phyloP scores from a whole-genome alignment of 805 yeast genomes.

The Barnettozyma pratensis region DNA sequence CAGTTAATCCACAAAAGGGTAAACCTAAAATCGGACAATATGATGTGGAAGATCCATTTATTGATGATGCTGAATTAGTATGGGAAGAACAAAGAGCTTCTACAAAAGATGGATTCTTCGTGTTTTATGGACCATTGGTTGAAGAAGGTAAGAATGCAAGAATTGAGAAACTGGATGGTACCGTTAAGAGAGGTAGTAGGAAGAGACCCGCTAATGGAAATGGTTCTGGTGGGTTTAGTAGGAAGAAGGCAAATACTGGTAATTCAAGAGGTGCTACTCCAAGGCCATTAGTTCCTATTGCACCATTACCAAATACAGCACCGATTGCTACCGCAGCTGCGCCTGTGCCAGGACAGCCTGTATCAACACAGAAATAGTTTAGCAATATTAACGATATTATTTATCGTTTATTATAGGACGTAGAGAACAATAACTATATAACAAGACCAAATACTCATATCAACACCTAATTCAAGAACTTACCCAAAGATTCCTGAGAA shows the following conservation, averaged over 20 bases:
- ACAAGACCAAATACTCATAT: neutral
- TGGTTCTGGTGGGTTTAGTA: neutral
- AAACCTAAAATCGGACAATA: slow-evolving; percentile 85
- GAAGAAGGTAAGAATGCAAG: slow-evolving; percentile 50
- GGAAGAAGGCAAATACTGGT: neutral
- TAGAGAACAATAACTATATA: no score
- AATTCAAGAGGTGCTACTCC: slow-evolving; percentile 1
- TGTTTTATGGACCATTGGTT: slow-evolving; percentile 86
- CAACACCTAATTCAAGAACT: neutral
- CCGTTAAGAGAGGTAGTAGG: slow-evolving; percentile 32
- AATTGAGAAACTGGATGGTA: slow-evolving; percentile 42
- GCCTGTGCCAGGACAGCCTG: no score
- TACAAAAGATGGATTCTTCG: slow-evolving; percentile 93
- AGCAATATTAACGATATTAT: no score
- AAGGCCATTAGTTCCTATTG: slow-evolving; percentile 3
- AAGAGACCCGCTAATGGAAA: slow-evolving; percentile 19
- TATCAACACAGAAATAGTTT: no score
- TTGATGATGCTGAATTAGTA: slow-evolving; percentile 86
- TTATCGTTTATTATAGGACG: no score
- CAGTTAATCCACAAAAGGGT: slow-evolving; percentile 36
- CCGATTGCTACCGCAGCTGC: neutral
- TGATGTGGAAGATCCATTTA: slow-evolving; percentile 90
- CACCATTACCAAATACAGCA: neutral
- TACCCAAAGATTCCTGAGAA: slow-evolving; percentile 3
- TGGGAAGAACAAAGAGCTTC: slow-evolving; percentile 94